A percentile compares a stretch with the other conserved stretches of the same genome.
phyloP scores from a whole-genome alignment of 495 filamentous ascomycete species.

The Neurospora sp. region DNA sequence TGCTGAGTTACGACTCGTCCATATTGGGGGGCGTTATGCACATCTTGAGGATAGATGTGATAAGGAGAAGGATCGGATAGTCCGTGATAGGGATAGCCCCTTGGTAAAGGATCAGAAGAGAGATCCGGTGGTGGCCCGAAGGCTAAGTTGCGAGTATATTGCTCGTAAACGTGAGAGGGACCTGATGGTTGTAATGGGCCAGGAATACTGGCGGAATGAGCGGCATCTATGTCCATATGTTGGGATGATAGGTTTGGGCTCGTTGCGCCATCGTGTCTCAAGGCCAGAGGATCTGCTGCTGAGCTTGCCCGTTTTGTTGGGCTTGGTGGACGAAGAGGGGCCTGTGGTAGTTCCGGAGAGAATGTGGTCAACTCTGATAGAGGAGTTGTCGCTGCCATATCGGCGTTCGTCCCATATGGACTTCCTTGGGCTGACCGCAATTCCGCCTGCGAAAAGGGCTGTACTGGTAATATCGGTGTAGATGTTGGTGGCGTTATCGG shows the following conservation, averaged over 20 bases:
- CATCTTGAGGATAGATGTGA: slow-evolving; percentile 72
- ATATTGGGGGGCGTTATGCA: slow-evolving; percentile 11
- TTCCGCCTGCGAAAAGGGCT: neutral
- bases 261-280: slow-evolving; percentile 31
- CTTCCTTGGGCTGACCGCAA: neutral
- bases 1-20: neutral
- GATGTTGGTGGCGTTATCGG: neutral
- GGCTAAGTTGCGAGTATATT: neutral
- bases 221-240: slow-evolving; percentile 11
- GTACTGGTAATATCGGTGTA: neutral
- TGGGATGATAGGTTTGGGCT: slow-evolving; percentile 17
- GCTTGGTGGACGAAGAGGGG: slow-evolving; percentile 30
- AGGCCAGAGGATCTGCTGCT: slow-evolving; percentile 27
- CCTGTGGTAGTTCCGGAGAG: neutral
- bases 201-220: neutral
- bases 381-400: neutral
- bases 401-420: neutral
- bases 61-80: slow-evolving; percentile 74
- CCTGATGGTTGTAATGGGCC: neutral
- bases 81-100: slow-evolving; percentile 40
- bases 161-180: neutral
- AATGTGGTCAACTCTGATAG: neutral
- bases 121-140: neutral
- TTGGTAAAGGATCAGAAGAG: neutral
- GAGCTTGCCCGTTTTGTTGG: slow-evolving; percentile 33